Base-by-base conservation (phyloP, 2,329 filamentous ascomycete species). In the Trichoderma arundinaceum region DNA sequence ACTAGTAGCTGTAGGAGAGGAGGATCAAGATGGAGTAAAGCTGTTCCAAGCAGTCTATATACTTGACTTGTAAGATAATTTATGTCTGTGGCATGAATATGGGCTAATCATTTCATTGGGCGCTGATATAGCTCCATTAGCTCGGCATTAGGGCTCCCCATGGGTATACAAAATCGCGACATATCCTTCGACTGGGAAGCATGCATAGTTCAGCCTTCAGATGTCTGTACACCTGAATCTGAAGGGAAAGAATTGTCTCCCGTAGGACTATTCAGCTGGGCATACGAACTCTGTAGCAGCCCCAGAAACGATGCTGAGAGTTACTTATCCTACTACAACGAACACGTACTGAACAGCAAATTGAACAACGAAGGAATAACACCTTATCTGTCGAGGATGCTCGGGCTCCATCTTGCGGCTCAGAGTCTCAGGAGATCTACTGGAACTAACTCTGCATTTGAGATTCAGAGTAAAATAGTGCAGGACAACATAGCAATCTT, bases 151-250 rank as follows among this genome's bases (percentile, higher is more conserved):
- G 62, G 62, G 8, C 17, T 65, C 19, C 62, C 62, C 4, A 65
- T 65, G 62, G 43, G 62, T 3, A 65, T 51, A 13, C 53, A 44
- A 32, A 65, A 59, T 7, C 54, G 52, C n/a, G 62, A 65, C 28
- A 59, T 65, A 7, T 58, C 62, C 10, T 43, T 56, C 4, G 54
- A 52, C n/a, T 51, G 44, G 43, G 53, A 51, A 4, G 38, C 53
- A 43, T 17, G 12, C 12, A 28, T 51, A 41, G 19, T 49, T 1
- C 19, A 32, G n/a, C 52, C 43, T n/a, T 28, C 22, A 4, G 35
- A 28, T 17, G 35, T 54, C 2, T 15, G 33, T 33, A 19, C 44
- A 5, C 12, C 62, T 19, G 43, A 15, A 1, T 17, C 33, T 2
- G 35, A 12, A n/a, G 12, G 22, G 7, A 56, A 51, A 35, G 44